Percentiles rank a stretch among this genome's conserved stretches.
Evolutionary conservation across 108 stramenopile species (phyloP).

Genomic region (Discostella pseudostelligera): DNA sequence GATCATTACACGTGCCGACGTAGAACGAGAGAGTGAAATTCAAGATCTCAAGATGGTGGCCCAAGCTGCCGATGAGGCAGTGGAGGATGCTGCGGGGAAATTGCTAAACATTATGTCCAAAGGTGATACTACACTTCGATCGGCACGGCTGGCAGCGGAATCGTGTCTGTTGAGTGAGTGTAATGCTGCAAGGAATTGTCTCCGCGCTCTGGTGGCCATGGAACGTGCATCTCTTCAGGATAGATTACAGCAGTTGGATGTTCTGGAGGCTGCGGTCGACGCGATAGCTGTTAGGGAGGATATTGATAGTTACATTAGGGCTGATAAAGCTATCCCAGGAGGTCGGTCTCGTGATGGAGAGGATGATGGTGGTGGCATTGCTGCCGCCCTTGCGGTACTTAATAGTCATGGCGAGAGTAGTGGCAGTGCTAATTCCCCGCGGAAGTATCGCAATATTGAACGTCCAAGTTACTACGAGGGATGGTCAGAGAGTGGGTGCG

Average conservation of each 20-base stretch:
- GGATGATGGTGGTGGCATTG: constrained; percentile 80
- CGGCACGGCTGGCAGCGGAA: constrained; percentile 68
- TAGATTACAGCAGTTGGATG: constrained; percentile 47
- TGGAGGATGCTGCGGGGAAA: constrained; percentile 58
- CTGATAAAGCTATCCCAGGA: constrained; percentile 53
- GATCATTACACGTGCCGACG: constrained; percentile 47
- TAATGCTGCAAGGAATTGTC: constrained; percentile 55
- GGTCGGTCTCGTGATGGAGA: constrained; percentile 55
- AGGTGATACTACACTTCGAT: constrained; percentile 62
- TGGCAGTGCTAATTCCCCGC: constrained; percentile 22
- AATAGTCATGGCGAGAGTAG: constrained; percentile 49
- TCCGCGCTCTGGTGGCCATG: constrained; percentile 52
- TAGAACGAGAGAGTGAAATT: constrained; percentile 60
- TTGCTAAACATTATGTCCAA: constrained; percentile 59
- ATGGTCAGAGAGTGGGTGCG: constrained; percentile 31
- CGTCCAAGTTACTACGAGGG: constrained; percentile 32
- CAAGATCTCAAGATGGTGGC: constrained; percentile 58
- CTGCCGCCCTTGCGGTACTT: constrained; percentile 70
- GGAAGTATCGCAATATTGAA: constrained; percentile 8
- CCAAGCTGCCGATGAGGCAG: constrained; percentile 55
- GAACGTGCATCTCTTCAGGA: constrained; percentile 61
- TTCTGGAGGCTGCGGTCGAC: constrained; percentile 53
- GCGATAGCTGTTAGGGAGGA: constrained; percentile 70
- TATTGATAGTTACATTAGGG: constrained; percentile 59
- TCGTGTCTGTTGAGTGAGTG: constrained; percentile 58